Evolutionary conservation across 306 rosid species (phyloP).

Genomic region (Quercus wislizeni): DNA sequence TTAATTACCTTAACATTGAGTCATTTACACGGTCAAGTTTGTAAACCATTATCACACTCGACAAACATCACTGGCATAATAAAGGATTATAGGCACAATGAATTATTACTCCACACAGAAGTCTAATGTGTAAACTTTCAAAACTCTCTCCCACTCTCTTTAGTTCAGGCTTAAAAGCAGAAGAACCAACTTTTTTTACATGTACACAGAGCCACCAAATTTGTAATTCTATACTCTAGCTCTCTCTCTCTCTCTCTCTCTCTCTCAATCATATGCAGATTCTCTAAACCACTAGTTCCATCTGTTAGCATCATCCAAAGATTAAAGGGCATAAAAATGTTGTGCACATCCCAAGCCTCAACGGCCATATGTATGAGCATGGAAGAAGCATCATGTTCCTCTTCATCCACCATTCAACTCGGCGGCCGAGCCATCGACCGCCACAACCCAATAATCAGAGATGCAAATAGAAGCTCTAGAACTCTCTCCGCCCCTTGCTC

Average conservation of each 20-base stretch:
- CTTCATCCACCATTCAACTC: constrained; percentile 58
- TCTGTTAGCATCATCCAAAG: constrained; percentile 29
- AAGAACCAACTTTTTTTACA: background rate
- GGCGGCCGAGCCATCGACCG: constrained; percentile 89
- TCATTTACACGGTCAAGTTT: background rate
- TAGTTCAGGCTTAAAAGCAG: constrained; percentile 34
- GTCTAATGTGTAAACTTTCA: background rate
- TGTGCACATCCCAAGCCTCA: constrained; percentile 83
- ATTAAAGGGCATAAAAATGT: constrained; percentile 68
- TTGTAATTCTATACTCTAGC: background rate
- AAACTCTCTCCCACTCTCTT: constrained; percentile 1
- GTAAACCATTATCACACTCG: background rate
- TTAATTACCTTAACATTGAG: too few relatives aligned
- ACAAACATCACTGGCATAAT: background rate
- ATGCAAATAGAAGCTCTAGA: constrained; percentile 47
- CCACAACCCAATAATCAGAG: constrained; percentile 83
- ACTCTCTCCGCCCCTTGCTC: constrained; percentile 33
- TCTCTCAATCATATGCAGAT: constrained; percentile 29
- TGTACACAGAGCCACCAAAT: background rate
- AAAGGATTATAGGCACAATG: background rate
- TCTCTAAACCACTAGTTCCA: constrained; percentile 37
- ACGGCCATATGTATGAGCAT: constrained; percentile 75
- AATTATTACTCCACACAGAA: background rate
- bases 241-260: constrained; percentile 20
- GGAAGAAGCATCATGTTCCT: constrained; percentile 70